Percentiles rank a stretch among this genome's conserved stretches.
Evolutionary conservation across 345 rosid genomes (phyloP).

Genomic region (Salix viminalis): DNA sequence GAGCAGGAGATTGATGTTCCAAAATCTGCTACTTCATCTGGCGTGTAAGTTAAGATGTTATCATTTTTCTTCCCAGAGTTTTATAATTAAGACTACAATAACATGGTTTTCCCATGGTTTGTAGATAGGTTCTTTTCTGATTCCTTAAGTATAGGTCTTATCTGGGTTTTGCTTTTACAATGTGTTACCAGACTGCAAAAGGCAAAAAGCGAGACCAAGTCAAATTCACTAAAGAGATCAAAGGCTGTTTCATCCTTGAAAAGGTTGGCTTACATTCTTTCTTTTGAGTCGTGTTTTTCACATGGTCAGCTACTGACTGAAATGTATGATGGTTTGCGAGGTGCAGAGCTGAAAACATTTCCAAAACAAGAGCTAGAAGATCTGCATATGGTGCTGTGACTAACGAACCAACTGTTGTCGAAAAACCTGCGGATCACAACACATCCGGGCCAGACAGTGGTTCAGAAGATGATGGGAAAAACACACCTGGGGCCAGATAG

Average conservation of each 20-base stretch:
- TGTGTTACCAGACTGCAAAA: slow-evolving; percentile 32
- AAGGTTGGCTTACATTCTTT: slow-evolving; percentile 23
- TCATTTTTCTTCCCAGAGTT: background rate
- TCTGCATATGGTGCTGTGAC: background rate
- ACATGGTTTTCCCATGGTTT: background rate
- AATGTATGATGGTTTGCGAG: slow-evolving; percentile 12
- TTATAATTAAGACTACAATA: background rate
- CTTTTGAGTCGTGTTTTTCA: background rate
- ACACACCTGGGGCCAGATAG: background rate
- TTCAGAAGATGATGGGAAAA: background rate
- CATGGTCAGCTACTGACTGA: background rate
- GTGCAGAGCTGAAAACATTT: slow-evolving; percentile 9
- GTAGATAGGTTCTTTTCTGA: background rate
- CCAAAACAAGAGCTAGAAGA: slow-evolving; percentile 16
- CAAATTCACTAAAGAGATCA: slow-evolving; percentile 12
- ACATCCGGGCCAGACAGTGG: background rate
- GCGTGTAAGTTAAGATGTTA: slow-evolving; percentile 36
- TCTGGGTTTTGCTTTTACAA: slow-evolving; percentile 5
- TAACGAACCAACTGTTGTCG: background rate
- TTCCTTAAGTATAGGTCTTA: slow-evolving; percentile 3
- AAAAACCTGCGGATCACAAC: background rate
- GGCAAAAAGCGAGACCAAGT: slow-evolving; percentile 20
- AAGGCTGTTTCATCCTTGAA: slow-evolving; percentile 20
- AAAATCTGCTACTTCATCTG: slow-evolving; percentile 34
- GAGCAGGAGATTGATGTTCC: slow-evolving; percentile 34